Percentiles rank a stretch among this genome's conserved stretches.
phyloP scores from a whole-genome alignment of 1,284 basidiomycete species.

The Gymnopus androsaceus region DNA sequence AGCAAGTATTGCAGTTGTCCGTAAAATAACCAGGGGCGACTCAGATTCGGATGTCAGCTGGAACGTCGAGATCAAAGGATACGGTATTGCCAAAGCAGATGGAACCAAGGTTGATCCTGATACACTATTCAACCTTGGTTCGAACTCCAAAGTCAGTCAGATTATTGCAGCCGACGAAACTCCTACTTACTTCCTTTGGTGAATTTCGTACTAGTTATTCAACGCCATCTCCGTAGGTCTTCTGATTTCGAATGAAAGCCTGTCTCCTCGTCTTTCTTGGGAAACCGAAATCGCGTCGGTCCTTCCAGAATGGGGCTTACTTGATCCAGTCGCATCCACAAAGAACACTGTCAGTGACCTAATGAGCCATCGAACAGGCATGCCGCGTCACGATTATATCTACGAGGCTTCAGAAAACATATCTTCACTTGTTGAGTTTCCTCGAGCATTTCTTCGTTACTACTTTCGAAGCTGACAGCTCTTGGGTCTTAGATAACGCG shows the following conservation, averaged over 20 bases:
- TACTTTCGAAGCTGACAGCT: neutral
- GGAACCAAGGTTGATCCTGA: conserved; percentile 11
- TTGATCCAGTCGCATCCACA: conserved; percentile 23
- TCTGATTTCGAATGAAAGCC: conserved; percentile 25
- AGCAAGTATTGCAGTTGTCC: no score
- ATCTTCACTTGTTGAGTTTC: conserved; percentile 20
- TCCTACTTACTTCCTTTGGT: conserved; percentile 31
- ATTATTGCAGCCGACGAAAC: conserved; percentile 27
- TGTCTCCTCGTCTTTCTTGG: conserved; percentile 24
- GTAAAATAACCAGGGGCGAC: no score
- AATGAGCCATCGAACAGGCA: conserved; percentile 26
- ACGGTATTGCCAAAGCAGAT: conserved; percentile 17
- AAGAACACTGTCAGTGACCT: conserved; percentile 25
- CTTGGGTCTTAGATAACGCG: conserved; percentile 16
- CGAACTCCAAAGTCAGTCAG: conserved; percentile 17
- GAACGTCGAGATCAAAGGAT: conserved; percentile 13
- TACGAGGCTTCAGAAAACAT: conserved; percentile 22
- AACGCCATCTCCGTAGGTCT: conserved; percentile 24
- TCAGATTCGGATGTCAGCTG: conserved; percentile 14
- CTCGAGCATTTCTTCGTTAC: neutral
- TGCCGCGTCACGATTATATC: conserved; percentile 26
- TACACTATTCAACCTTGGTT: conserved; percentile 15
- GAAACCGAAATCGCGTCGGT: conserved; percentile 23
- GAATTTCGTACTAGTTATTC: no score
- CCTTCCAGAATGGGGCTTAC: conserved; percentile 26